phyloP scores from a whole-genome alignment of 495 filamentous ascomycete genomes.

The Penicillium verhagenii region DNA sequence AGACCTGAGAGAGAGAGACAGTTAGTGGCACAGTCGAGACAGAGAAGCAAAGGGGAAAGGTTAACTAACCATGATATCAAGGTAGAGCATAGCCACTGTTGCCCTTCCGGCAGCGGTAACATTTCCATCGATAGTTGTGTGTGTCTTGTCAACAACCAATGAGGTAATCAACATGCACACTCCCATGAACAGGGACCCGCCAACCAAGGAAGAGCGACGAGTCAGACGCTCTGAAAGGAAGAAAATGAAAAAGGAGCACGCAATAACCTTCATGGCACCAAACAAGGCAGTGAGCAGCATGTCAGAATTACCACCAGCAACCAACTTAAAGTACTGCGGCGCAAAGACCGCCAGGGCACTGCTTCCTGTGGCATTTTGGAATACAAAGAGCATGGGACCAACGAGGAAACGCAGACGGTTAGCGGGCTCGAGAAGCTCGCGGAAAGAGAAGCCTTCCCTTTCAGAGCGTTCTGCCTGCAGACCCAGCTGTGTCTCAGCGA shows the following conservation, averaged over 20 bases:
- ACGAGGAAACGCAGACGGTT: slow-evolving; percentile 39
- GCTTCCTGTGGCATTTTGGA: slow-evolving; percentile 26
- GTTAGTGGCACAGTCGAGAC: background rate
- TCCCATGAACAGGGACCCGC: slow-evolving; percentile 28
- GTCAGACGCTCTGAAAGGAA: slow-evolving; percentile 39
- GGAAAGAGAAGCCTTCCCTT: slow-evolving; percentile 36
- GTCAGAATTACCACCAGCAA: slow-evolving; percentile 30
- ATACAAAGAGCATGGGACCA: slow-evolving; percentile 19
- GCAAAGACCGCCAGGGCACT: slow-evolving; percentile 30
- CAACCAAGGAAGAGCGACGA: slow-evolving; percentile 34
- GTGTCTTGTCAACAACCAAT: slow-evolving; percentile 21
- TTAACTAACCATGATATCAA: slow-evolving; percentile 24
- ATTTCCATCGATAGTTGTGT: slow-evolving; percentile 16
- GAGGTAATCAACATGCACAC: slow-evolving; percentile 26
- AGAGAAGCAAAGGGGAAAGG: background rate
- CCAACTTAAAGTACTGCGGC: slow-evolving; percentile 40
- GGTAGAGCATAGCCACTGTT: slow-evolving; percentile 26
- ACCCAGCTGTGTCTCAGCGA: slow-evolving; percentile 42
- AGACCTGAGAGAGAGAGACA: slow-evolving; percentile 7
- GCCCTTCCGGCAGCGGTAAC: slow-evolving; percentile 22
- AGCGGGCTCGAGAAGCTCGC: slow-evolving; percentile 40
- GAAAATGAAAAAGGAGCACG: slow-evolving; percentile 36
- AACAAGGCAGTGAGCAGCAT: slow-evolving; percentile 43
- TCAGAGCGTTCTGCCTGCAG: slow-evolving; percentile 42
- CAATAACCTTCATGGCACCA: slow-evolving; percentile 40